Evolutionary conservation across 192 early-diverging fungal genomes (phyloP).

Genomic region (Rhizoclosmatium globosum): DNA sequence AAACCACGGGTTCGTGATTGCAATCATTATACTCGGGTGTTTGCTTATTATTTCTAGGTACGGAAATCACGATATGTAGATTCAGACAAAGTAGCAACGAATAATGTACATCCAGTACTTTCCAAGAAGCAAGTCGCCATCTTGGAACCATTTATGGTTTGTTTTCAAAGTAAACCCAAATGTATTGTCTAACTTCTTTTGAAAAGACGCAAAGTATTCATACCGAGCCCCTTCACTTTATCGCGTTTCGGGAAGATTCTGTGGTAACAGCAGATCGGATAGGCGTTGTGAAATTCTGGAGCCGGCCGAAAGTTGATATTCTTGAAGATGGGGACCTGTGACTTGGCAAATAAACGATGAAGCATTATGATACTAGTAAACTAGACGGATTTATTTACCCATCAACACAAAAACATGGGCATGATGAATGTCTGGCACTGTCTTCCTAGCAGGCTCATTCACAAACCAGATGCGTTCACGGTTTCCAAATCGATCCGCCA

Average conservation of each 20-base stretch:
- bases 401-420: background rate
- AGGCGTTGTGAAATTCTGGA: conserved; percentile 81
- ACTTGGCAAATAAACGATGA: no score
- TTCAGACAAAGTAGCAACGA: conserved; percentile 33
- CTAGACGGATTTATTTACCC: no score
- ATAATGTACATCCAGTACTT: conserved; percentile 50
- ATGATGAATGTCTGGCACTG: conserved; percentile 23
- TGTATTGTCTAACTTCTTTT: background rate
- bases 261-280: conserved; percentile 77
- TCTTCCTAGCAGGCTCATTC: conserved; percentile 8
- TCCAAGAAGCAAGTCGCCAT: conserved; percentile 66
- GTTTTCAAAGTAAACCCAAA: conserved; percentile 5
- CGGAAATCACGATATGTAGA: conserved; percentile 17
- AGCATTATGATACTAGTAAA: no score
- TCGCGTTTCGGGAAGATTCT: conserved; percentile 75
- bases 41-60: background rate
- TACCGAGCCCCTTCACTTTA: conserved; percentile 62
- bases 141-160: conserved; percentile 71
- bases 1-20: conserved; percentile 21
- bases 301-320: conserved; percentile 56
- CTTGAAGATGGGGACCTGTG: background rate
- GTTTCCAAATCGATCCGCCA: background rate
- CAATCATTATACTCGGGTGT: conserved; percentile 18
- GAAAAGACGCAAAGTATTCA: conserved; percentile 65
- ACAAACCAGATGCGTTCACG: background rate